A percentile compares a stretch with the other conserved stretches of the same genome.
Evolutionary conservation across 1,284 basidiomycete species (phyloP).

Genomic region (Leccinum holopus): DNA sequence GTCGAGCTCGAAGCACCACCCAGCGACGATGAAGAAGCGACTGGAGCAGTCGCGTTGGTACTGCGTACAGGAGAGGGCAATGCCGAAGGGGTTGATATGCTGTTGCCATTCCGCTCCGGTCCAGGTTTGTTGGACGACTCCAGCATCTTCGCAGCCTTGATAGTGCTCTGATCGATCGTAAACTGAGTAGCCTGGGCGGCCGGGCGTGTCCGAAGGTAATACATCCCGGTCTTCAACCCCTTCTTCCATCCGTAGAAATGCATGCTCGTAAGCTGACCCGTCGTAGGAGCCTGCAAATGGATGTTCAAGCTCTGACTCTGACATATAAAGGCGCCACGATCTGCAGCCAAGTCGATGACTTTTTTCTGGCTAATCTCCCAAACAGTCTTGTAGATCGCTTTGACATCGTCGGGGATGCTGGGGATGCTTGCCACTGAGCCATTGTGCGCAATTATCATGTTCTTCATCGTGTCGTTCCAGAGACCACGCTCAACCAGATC

Average conservation of each 20-base stretch:
- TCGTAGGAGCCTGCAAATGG: slow-evolving; percentile 88
- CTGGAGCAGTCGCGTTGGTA: slow-evolving; percentile 12
- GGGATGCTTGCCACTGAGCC: slow-evolving; percentile 94
- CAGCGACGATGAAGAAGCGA: slow-evolving; percentile 25
- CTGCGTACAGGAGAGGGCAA: slow-evolving; percentile 36
- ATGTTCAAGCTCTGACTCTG: slow-evolving; percentile 93
- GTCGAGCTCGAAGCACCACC: slow-evolving; percentile 39
- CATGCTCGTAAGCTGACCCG: slow-evolving; percentile 96
- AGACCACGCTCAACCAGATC: slow-evolving; percentile 95
- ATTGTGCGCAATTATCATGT: slow-evolving; percentile 97
- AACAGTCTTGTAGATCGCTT: slow-evolving; percentile 97
- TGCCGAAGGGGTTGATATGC: slow-evolving; percentile 38
- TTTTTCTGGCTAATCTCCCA: slow-evolving; percentile 99
- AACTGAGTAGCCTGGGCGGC: slow-evolving; percentile 98
- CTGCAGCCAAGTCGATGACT: slow-evolving; percentile 96
- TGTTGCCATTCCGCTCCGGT: slow-evolving; percentile 19
- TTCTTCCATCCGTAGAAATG: slow-evolving; percentile 99
- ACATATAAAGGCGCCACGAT: slow-evolving; percentile 98
- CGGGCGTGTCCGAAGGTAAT: slow-evolving; percentile 93
- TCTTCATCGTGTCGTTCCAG: slow-evolving; percentile 99
- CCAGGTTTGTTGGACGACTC: slow-evolving; percentile 30
- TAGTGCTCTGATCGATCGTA: slow-evolving; percentile 84
- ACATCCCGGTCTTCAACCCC: slow-evolving; percentile 98
- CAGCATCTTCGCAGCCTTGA: slow-evolving; percentile 71
- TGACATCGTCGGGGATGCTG: slow-evolving; percentile 84